Evolutionary conservation across 2,329 filamentous ascomycete species (phyloP).

Genomic region (Fonsecaea monophora): DNA sequence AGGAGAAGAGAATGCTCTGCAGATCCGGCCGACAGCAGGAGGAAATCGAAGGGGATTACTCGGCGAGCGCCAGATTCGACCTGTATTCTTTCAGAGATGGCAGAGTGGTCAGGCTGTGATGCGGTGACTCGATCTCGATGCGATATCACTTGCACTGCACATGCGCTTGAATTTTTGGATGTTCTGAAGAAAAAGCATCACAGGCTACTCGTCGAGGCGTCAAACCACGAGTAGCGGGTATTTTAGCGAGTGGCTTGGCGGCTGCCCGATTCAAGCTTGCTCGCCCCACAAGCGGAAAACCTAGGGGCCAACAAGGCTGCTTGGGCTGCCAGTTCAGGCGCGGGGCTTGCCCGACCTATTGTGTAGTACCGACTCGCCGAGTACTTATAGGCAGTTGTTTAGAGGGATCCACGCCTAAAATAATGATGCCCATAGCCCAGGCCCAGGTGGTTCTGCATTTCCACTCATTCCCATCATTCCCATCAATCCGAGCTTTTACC

Average conservation of each 20-base stretch:
- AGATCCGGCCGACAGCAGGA: not conserved
- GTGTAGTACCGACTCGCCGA: no score
- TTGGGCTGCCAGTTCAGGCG: not conserved
- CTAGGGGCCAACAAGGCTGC: no score
- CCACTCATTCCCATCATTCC: not conserved
- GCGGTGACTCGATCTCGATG: not conserved
- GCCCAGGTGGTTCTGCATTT: not conserved
- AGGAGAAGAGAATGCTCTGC: not conserved
- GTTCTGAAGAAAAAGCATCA: not conserved
- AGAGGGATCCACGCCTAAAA: not conserved
- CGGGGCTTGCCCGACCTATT: not conserved
- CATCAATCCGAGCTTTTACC: slow-evolving; percentile 17
- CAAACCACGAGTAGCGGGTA: not conserved
- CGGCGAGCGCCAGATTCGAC: not conserved
- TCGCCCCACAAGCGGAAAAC: not conserved
- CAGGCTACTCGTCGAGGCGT: no score
- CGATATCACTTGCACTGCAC: not conserved
- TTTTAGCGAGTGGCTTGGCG: not conserved
- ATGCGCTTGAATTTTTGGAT: not conserved
- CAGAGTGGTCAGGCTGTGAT: not conserved
- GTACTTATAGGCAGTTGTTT: no score
- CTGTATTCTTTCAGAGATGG: not conserved
- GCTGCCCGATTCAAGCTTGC: slow-evolving; percentile 7
- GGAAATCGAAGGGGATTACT: not conserved
- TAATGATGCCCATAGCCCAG: slow-evolving; percentile 1